These are phyloP conservation scores for Coniochaeta sp. DNA, from an alignment of 2,329 filamentous ascomycete species.

Conservation along the genomic window DNA sequence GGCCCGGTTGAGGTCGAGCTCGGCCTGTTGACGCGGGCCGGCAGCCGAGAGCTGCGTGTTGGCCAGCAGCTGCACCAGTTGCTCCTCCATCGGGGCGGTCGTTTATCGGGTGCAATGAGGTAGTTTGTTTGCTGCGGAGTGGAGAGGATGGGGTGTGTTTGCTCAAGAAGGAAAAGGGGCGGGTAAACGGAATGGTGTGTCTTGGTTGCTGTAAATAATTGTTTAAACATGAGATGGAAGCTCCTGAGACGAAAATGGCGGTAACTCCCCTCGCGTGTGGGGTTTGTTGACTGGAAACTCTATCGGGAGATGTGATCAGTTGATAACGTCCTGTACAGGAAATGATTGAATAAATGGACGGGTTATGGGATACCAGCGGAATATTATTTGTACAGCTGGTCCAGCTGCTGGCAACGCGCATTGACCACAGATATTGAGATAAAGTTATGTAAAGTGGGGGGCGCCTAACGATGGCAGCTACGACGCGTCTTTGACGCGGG, in stretches of 20 bases:
- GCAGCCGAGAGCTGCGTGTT: slow-evolving; percentile 77
- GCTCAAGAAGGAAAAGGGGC: neutral
- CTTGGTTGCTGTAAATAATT: neutral
- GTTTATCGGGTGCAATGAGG: neutral
- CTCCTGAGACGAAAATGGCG: neutral
- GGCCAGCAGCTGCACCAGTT: slow-evolving; percentile 80
- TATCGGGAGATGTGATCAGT: neutral
- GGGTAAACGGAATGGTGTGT: neutral
- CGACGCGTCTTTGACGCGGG: neutral
- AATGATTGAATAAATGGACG: no score
- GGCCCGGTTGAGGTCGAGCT: slow-evolving; percentile 70
- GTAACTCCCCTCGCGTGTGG: neutral
- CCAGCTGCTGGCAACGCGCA: no score
- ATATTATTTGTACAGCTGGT: no score
- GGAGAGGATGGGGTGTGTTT: neutral
- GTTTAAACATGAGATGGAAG: no score
- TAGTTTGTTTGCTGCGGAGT: slow-evolving; percentile 10
- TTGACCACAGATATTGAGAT: neutral
- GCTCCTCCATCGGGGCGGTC: slow-evolving; percentile 68
- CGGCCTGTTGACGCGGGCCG: slow-evolving; percentile 75
- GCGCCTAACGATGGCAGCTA: neutral
- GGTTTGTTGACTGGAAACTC: neutral
- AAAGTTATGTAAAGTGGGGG: neutral
- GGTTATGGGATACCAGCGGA: no score
- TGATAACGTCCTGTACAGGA: neutral